Evolutionary conservation across 371 early-diverging fungal species (phyloP), one percentile per base, ranked within the genome.

Genomic region (Apophysomyces elegans): DNA sequence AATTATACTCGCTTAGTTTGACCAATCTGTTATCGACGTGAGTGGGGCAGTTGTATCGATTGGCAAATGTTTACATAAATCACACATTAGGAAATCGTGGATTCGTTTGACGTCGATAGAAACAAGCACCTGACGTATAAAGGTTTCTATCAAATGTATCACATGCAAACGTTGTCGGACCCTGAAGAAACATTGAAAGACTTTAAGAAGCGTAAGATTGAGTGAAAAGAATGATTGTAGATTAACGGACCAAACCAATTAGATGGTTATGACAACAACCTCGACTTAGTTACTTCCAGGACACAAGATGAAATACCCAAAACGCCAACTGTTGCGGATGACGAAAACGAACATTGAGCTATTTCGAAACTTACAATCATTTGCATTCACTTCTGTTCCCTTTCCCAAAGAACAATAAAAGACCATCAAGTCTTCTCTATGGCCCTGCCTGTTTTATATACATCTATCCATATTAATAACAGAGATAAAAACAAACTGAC

Each of bases 101-200:
- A 84, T 45, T 84, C 76, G 21, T 85, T 92, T 73, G 85, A 88
- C 67, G 70, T 83, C 37, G 83, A 85, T 63, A 74, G 72, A 18
- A 71, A 85, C 37, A 84, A 86, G 36, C 65, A 85, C 32, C 65
- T 92, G 59, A 86, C 89, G 2, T 74, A 71, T 46, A 75, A 80
- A 45, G 91, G 93, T 5, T 91, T 91, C 69, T 67, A 90, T 61
- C 86, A 92, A 73, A 88, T 92, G 88, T 89, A 88, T 74, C 87
- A 89, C 65, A 74, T 89, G 68, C 91, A 90, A 71, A 88, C 90
- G 1, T 65, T 83, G 14, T 80, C 80, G 45, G 92, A 92, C 39
- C 86, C 87, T 43, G 87, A 84, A 68, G 91, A 89, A 70, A 92
- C 92, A 13, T 84, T 90, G 77, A 89, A 86, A 61, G 92, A 92